phyloP scores from a whole-genome alignment of 129 eudicot genomes.

The Escallonia herrerae region DNA sequence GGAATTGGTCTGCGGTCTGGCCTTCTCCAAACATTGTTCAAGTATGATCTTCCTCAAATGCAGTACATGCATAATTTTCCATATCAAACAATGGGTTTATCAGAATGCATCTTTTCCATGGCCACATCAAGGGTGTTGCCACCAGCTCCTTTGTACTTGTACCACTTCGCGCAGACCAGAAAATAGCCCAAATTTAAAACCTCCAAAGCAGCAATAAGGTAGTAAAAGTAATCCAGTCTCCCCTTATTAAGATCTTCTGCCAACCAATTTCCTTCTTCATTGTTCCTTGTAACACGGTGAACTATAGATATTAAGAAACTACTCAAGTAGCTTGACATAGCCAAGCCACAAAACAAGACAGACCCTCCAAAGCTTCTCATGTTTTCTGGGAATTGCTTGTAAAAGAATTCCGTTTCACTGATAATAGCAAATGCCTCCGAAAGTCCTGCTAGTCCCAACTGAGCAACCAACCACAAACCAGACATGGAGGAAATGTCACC shows the following conservation, averaged over 20 bases:
- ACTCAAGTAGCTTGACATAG: conserved; percentile 8
- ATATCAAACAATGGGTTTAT: background rate
- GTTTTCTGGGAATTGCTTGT: conserved; percentile 10
- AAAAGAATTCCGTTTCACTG: background rate
- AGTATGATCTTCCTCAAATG: background rate
- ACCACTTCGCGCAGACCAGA: conserved; percentile 11
- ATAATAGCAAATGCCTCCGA: conserved; percentile 4
- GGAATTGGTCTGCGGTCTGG: too few relatives aligned
- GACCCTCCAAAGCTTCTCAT: conserved; percentile 14
- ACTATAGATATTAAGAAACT: conserved; percentile 4
- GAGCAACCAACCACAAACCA: conserved; percentile 1
- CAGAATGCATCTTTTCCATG: background rate
- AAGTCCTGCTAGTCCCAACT: conserved; percentile 4
- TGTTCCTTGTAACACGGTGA: background rate
- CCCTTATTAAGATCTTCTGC: conserved; percentile 15
- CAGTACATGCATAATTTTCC: background rate
- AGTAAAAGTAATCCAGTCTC: conserved; percentile 18
- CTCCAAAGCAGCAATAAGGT: conserved; percentile 13
- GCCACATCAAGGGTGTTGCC: background rate
- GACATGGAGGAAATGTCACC: conserved; percentile 5
- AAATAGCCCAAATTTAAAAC: conserved; percentile 13
- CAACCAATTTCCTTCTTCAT: background rate
- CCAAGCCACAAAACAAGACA: conserved; percentile 2
- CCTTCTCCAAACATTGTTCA: too few relatives aligned
- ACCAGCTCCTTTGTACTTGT: conserved; percentile 16